Evolutionary conservation across 2,329 filamentous ascomycete species (phyloP), one percentile per base, ranked within the genome.

Genomic region (Fusarium sp.): DNA sequence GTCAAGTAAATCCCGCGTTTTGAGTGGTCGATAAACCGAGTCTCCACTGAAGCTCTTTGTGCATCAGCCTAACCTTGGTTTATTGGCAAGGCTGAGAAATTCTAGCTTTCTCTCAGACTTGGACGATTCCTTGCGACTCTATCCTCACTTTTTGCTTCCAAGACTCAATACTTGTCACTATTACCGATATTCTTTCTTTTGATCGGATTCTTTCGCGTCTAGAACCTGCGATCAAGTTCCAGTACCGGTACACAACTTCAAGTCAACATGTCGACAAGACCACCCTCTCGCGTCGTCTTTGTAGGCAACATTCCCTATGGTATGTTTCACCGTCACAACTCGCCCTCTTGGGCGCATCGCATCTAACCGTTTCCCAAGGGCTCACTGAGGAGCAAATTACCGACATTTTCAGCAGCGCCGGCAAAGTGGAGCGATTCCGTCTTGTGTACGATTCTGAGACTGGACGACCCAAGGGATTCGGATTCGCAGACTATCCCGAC

Each of bases 371-470:
- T 17, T 3, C 22, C 23, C n/a, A 75, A 97, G 94, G 95, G 67
- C 89, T 97, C 69, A 97, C 94, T 30, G 96, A 99, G 81, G 94
- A 98, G 78, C 92, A 97, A 78, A 97, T 99, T 74, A 91, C 91
- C 76, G 93, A 97, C 73, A 97, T 97, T 64, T 96, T 98, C 79
- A 92, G 90, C 77, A 91, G 92, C 68, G 94, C 92, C 53, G 96
- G 96, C 60, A 92, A 94, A 70, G 95, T 98, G 2, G 85, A 96
- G 61, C 95, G 92, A 77, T 98, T 98, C 78, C 89, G 95, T 52
- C 86, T 98, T 48, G 95, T 98, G 68, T 96, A 97, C 80, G 96
- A 98, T 82, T 92, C 94, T 53, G 95, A 98, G 75, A 97, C 94
- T 4, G 94, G 95, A 41, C 90, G 93, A 57, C 94, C 96, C 1